Evolutionary conservation across 805 yeast genomes (phyloP), one percentile per base, ranked within the genome.

Genomic region (Pichia nakasei): DNA sequence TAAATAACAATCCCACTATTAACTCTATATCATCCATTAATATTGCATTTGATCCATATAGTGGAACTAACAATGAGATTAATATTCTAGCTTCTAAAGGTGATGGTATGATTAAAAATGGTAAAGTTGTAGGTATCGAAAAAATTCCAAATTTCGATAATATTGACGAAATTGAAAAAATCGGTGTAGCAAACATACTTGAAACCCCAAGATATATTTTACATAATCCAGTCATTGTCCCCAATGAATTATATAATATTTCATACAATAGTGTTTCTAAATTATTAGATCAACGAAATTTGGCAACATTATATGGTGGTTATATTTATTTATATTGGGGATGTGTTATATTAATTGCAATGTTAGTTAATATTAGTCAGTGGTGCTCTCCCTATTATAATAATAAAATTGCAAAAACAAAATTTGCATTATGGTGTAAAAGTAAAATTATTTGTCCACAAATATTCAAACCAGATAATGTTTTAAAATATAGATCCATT

Each of bases 321-420:
- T 47, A 43, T 5, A 41, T 64, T 13, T 48, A 61, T 19, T 52
- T 54, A 0, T 66, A 63, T 37, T 66, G 71, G 71, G 58, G 51
- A 1, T 12, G 55, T 5, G 47, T 65, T 3, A 44, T 61, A 12
- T 13, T 57, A 2, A 22, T 56, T 38, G 61, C 64, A 5, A 31
- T 54, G 6, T 11, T 57, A 3, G 37, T 49, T 26, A 66, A 67
- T 47, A 45, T 59, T 22, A 45, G 54, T 2, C 53, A 58, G 17
- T 67, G 72, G 70, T 59, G 66, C 37, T 52, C 56, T 20, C 72
- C 72, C 0, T 51, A 53, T 37, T 45, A 52, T 17, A 52, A 54
- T 21, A 52, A 56, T 37, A 51, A 44, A 19, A 32, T 57, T 9
- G 52, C 56, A 27, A 54, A 54, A 22, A 47, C 46, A 5, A 51